These are phyloP conservation scores for Xylaria venustula DNA, from an alignment of 495 filamentous ascomycete species.

Conservation along the genomic window DNA sequence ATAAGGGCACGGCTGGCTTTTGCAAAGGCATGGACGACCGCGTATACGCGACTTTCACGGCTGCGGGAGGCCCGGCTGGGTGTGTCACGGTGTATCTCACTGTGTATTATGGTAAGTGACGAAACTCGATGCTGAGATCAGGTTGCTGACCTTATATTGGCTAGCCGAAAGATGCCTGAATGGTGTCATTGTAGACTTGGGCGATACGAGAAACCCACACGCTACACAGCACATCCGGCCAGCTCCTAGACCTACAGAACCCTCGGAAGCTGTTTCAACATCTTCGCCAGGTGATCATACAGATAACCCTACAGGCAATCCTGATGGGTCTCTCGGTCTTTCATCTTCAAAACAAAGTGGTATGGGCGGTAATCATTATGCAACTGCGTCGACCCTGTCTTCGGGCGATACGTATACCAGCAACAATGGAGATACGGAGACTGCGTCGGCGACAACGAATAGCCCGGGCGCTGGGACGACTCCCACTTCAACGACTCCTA, in stretches of 20 bases:
- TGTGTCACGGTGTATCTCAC: background rate
- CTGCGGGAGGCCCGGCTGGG: background rate
- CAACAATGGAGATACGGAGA: too few species aligned
- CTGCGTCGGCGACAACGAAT: too few species aligned
- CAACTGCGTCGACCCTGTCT: too few species aligned
- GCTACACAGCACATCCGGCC: too few species aligned
- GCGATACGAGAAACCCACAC: background rate
- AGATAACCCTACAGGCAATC: too few species aligned
- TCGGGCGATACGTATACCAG: too few species aligned
- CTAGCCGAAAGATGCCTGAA: background rate
- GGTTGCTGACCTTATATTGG: background rate
- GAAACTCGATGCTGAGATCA: background rate
- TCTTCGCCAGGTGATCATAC: too few species aligned
- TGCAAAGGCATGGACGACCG: background rate
- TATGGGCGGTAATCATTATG: too few species aligned
- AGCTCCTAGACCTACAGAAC: background rate
- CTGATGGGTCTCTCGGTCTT: too few species aligned
- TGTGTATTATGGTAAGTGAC: slow-evolving; percentile 1
- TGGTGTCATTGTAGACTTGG: background rate
- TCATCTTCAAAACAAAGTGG: too few species aligned
- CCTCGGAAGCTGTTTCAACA: background rate
- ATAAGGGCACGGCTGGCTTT: slow-evolving; percentile 2
- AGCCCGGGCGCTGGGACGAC: too few species aligned
- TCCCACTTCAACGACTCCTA: too few species aligned
- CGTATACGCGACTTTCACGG: slow-evolving; percentile 6